phyloP scores from a whole-genome alignment of 2,329 filamentous ascomycete genomes.

The Monilinia aucupariae region DNA sequence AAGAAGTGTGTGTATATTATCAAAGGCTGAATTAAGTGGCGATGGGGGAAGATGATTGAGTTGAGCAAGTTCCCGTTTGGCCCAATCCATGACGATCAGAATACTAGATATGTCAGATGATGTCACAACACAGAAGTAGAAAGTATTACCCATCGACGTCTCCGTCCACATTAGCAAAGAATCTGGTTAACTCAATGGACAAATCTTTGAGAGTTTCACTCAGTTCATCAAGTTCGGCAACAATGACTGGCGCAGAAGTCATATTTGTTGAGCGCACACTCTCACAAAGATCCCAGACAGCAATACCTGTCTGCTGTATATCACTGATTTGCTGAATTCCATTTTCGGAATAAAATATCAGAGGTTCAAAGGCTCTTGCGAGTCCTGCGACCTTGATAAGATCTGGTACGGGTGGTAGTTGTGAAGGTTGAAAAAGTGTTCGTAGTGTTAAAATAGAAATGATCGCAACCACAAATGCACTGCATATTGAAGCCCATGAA shows the following conservation, averaged over 20 bases:
- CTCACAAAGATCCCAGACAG: slow-evolving; percentile 92
- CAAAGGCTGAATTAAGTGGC: slow-evolving; percentile 65
- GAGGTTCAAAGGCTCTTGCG: slow-evolving; percentile 84
- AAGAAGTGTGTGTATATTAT: slow-evolving; percentile 76
- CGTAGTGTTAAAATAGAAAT: slow-evolving; percentile 61
- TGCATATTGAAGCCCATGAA: slow-evolving; percentile 62
- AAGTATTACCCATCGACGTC: slow-evolving; percentile 71
- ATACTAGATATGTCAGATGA: slow-evolving; percentile 50
- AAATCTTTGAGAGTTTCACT: slow-evolving; percentile 81
- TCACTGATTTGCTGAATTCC: slow-evolving; percentile 81
- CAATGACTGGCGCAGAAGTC: slow-evolving; percentile 82
- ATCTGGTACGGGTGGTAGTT: slow-evolving; percentile 65
- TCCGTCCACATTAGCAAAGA: slow-evolving; percentile 89
- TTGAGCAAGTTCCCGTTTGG: slow-evolving; percentile 73
- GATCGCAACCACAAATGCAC: slow-evolving; percentile 56
- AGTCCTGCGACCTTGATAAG: slow-evolving; percentile 86
- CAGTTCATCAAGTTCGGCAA: slow-evolving; percentile 76
- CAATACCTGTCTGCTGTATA: slow-evolving; percentile 83
- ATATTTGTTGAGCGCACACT: slow-evolving; percentile 85
- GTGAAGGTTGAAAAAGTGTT: slow-evolving; percentile 62
- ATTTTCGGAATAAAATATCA: slow-evolving; percentile 92
- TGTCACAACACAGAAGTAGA: slow-evolving; percentile 9
- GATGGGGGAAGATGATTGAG: slow-evolving; percentile 57
- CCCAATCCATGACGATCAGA: slow-evolving; percentile 94
- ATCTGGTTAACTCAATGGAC: slow-evolving; percentile 79